A percentile compares a stretch with the other conserved stretches of the same genome.
Evolutionary conservation across 2,329 filamentous ascomycete genomes (phyloP).

Genomic region (Cercospora nicotianae): DNA sequence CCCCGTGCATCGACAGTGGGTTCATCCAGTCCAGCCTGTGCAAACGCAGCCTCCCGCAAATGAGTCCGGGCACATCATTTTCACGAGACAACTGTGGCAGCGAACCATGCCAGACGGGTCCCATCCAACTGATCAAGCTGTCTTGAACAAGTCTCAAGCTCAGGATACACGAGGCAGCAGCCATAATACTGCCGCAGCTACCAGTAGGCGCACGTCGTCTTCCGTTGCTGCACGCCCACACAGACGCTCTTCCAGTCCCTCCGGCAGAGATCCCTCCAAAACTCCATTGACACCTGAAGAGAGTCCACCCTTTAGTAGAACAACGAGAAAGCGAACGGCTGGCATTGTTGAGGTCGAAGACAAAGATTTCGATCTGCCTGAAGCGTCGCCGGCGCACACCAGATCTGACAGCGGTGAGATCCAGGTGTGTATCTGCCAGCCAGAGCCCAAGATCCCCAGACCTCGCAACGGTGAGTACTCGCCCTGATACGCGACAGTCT

Average conservation of each 20-base stretch:
- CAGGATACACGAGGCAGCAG: constrained; percentile 27
- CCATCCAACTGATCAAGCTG: constrained; percentile 30
- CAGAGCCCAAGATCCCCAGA: constrained; percentile 69
- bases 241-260: constrained; percentile 34
- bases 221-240: constrained; percentile 35
- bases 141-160: constrained; percentile 38
- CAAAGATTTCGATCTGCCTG: constrained; percentile 30
- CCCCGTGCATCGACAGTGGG: constrained; percentile 21
- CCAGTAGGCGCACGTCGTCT: constrained; percentile 34
- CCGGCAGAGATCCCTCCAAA: constrained; percentile 29
- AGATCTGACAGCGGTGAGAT: constrained; percentile 43
- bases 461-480: constrained; percentile 66
- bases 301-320: constrained; percentile 36
- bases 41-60: constrained; percentile 32
- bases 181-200: constrained; percentile 27
- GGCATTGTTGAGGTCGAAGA: constrained; percentile 37
- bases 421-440: constrained; percentile 68
- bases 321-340: constrained; percentile 38
- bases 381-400: constrained; percentile 33
- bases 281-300: constrained; percentile 42
- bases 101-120: constrained; percentile 38
- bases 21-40: constrained; percentile 17
- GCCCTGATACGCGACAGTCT: constrained; percentile 5
- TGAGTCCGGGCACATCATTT: constrained; percentile 37
- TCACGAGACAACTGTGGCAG: constrained; percentile 42